phyloP scores from a whole-genome alignment of 352 stramenopile genomes.

The Phytophthora pini region DNA sequence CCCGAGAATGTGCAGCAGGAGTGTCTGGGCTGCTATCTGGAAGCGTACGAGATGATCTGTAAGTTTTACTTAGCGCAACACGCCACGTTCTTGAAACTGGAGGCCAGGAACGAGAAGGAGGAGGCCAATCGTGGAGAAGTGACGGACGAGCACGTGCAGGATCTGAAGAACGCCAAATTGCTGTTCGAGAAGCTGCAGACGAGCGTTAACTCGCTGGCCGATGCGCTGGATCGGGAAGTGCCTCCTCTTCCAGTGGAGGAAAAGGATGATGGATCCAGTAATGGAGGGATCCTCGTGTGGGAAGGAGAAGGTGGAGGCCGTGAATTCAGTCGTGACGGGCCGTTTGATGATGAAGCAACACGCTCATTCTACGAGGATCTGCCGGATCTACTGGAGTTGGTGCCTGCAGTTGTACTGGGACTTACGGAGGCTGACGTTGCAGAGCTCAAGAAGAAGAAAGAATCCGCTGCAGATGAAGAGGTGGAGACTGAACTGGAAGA shows the following conservation, averaged over 20 bases:
- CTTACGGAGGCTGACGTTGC: constrained; percentile 88
- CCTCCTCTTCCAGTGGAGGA: constrained; percentile 67
- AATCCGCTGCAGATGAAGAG: constrained; percentile 52
- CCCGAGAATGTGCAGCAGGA: constrained; percentile 64
- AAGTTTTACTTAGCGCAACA: constrained; percentile 93
- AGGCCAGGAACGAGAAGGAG: constrained; percentile 94
- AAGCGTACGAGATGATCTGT: constrained; percentile 90
- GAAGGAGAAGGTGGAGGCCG: constrained; percentile 73
- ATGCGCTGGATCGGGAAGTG: constrained; percentile 81
- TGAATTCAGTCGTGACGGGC: constrained; percentile 81
- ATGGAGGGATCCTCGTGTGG: constrained; percentile 66
- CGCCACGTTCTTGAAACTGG: constrained; percentile 89
- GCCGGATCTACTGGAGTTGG: constrained; percentile 94
- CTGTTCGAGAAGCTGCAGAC: constrained; percentile 89
- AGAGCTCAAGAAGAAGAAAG: constrained; percentile 89
- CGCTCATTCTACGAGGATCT: constrained; percentile 97
- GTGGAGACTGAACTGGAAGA: constrained; percentile 50
- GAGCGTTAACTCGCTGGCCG: constrained; percentile 81
- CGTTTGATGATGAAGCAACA: constrained; percentile 97
- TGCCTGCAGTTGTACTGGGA: constrained; percentile 94
- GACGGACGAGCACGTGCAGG: constrained; percentile 72
- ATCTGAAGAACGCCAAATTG: constrained; percentile 75
- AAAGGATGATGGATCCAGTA: constrained; percentile 60
- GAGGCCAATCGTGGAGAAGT: constrained; percentile 86
- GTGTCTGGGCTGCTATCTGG: constrained; percentile 83